Conservation (phyloP, 2,329 filamentous ascomycete species). For the Grosmannia serpens region DNA sequence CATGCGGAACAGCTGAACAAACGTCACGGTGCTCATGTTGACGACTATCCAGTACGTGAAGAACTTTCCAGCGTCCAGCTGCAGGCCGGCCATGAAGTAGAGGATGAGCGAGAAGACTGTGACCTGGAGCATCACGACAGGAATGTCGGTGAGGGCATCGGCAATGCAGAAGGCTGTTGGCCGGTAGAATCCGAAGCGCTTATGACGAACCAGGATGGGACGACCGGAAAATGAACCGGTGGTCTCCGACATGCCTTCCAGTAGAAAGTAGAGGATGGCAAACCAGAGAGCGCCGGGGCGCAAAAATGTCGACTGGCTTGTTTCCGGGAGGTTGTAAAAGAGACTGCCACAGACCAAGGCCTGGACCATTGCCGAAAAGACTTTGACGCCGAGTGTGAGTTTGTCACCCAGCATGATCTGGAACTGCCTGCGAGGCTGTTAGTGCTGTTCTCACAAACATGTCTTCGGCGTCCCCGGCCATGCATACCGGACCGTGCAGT, state of each 20-base stretch:
- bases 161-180: slow-evolving; percentile 46
- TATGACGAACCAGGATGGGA: slow-evolving; percentile 21
- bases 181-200: slow-evolving; percentile 39
- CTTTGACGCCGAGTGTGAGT: slow-evolving; percentile 64
- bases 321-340: slow-evolving; percentile 55
- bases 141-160: slow-evolving; percentile 46
- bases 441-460: not conserved
- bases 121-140: slow-evolving; percentile 51
- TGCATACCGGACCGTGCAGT: slow-evolving; percentile 46
- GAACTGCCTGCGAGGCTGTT: slow-evolving; percentile 37
- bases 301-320: slow-evolving; percentile 52
- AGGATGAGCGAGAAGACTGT: slow-evolving; percentile 59
- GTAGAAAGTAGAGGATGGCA: slow-evolving; percentile 38
- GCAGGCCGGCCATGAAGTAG: slow-evolving; percentile 68
- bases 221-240: slow-evolving; percentile 41
- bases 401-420: slow-evolving; percentile 70
- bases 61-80: slow-evolving; percentile 53
- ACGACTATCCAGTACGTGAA: slow-evolving; percentile 55
- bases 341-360: slow-evolving; percentile 64
- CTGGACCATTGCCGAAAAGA: slow-evolving; percentile 67
- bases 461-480: too few species aligned
- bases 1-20: slow-evolving; percentile 48
- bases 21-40: slow-evolving; percentile 43
- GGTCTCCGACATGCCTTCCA: slow-evolving; percentile 67
- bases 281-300: slow-evolving; percentile 39